phyloP scores from a whole-genome alignment of 495 filamentous ascomycete species.

The Xylaria nigripes region DNA sequence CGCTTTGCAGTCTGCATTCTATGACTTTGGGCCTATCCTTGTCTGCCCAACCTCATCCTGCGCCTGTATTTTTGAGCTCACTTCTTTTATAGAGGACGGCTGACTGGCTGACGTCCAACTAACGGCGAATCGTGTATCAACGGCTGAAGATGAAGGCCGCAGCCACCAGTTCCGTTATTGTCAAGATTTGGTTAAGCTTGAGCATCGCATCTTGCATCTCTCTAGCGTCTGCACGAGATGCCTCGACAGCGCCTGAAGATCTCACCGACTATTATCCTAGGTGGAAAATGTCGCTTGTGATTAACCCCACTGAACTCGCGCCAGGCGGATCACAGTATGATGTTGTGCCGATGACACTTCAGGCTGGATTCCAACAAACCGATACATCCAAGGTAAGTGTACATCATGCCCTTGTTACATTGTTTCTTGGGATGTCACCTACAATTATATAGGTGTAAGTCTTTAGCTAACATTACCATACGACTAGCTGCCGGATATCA shows the following conservation, averaged over 20 bases:
- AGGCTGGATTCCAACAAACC: slow-evolving; percentile 30
- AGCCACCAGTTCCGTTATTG: slow-evolving; percentile 32
- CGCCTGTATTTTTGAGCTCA: not conserved
- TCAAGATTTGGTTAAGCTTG: slow-evolving; percentile 25
- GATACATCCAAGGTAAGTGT: slow-evolving; percentile 14
- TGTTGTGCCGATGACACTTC: slow-evolving; percentile 34
- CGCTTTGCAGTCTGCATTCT: slow-evolving; percentile 7
- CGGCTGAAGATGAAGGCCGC: slow-evolving; percentile 31
- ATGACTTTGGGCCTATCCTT: not conserved
- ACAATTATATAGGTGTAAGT: not conserved
- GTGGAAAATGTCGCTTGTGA: slow-evolving; percentile 30
- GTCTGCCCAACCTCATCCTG: not conserved
- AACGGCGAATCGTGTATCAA: slow-evolving; percentile 16
- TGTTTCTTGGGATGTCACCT: not conserved
- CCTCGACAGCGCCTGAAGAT: slow-evolving; percentile 21
- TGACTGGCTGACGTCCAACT: slow-evolving; percentile 15
- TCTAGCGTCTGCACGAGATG: slow-evolving; percentile 22
- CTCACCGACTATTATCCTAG: slow-evolving; percentile 24
- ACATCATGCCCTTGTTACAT: not conserved
- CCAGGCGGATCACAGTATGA: slow-evolving; percentile 23
- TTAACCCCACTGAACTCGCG: slow-evolving; percentile 20
- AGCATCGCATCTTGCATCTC: slow-evolving; percentile 21
- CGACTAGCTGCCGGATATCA: slow-evolving; percentile 27
- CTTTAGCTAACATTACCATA: not conserved
- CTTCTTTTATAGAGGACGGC: not conserved